A percentile compares a stretch with the other conserved stretches of the same genome.
Conservation (phyloP, 495 filamentous ascomycete species). For the Penicillium simplicissimum region DNA sequence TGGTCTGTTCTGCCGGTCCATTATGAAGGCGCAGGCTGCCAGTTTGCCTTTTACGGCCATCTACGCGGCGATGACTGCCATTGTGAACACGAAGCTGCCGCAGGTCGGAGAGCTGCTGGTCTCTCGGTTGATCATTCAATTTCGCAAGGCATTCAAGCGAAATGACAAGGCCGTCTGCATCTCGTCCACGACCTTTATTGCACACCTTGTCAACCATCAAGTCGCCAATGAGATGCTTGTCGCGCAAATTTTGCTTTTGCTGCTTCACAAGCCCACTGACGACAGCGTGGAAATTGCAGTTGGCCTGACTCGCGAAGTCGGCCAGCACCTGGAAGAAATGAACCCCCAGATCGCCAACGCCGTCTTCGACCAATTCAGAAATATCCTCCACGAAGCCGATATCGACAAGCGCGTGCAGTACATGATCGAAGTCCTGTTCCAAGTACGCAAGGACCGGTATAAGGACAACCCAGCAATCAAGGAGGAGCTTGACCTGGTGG, state of each 20-base stretch:
- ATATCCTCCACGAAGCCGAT: constrained; percentile 90
- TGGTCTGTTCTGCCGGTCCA: constrained; percentile 88
- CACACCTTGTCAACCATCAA: constrained; percentile 92
- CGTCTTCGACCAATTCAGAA: constrained; percentile 94
- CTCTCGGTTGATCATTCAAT: constrained; percentile 84
- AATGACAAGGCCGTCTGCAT: constrained; percentile 96
- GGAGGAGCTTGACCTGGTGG: constrained; percentile 91
- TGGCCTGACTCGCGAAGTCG: constrained; percentile 84
- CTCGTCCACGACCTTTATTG: constrained; percentile 88
- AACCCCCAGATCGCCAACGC: constrained; percentile 77
- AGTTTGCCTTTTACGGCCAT: constrained; percentile 95
- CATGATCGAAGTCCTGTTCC: constrained; percentile 98
- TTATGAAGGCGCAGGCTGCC: constrained; percentile 98
- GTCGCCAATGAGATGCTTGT: constrained; percentile 92
- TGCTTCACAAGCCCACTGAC: constrained; percentile 92
- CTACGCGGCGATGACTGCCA: constrained; percentile 90
- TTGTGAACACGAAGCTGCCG: constrained; percentile 96
- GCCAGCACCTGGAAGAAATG: constrained; percentile 93
- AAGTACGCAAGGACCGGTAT: constrained; percentile 93
- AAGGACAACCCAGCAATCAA: constrained; percentile 90
- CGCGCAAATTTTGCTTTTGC: constrained; percentile 83
- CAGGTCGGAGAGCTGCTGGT: constrained; percentile 89
- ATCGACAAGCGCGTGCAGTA: constrained; percentile 97
- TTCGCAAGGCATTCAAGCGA: constrained; percentile 91
- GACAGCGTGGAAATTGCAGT: constrained; percentile 98